Evolutionary conservation across 441 rosid species (phyloP).

Genomic region (Bruguiera hainesii): DNA sequence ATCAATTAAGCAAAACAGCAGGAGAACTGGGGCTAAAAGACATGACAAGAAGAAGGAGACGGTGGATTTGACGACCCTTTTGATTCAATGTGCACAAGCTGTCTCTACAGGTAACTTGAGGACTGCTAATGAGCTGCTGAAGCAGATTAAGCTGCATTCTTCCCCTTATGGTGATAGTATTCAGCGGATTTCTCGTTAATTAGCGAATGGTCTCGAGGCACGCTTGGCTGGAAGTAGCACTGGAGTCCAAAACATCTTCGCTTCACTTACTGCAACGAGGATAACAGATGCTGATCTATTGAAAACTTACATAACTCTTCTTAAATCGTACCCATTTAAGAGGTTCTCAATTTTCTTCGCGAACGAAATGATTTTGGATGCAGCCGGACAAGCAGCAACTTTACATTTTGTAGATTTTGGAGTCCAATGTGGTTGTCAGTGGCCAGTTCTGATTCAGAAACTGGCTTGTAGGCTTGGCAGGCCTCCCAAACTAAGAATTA

Average conservation of each 20-base stretch:
- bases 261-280: conserved; percentile 29
- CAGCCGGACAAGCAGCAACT: conserved; percentile 44
- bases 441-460: conserved; percentile 69
- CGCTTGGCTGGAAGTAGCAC: conserved; percentile 57
- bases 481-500: conserved; percentile 61
- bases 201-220: conserved; percentile 81
- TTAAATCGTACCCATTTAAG: conserved; percentile 52
- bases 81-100: conserved; percentile 71
- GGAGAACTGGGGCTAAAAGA: conserved; percentile 30
- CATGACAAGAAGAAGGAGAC: conserved; percentile 43
- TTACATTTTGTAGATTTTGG: conserved; percentile 81
- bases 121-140: conserved; percentile 52
- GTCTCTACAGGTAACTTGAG: conserved; percentile 46
- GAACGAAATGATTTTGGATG: conserved; percentile 38
- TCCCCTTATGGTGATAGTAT: conserved; percentile 58
- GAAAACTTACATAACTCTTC: conserved; percentile 54
- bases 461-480: conserved; percentile 35
- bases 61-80: conserved; percentile 60
- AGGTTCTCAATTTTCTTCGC: conserved; percentile 49
- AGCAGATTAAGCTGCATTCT: conserved; percentile 61
- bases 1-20: conserved; percentile 25
- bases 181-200: conserved; percentile 74
- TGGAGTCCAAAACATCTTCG: conserved; percentile 29
- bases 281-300: conserved; percentile 53
- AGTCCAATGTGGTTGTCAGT: conserved; percentile 67